Conservation (phyloP, 2,329 filamentous ascomycete genomes). For the Stemphylium lycopersici region DNA sequence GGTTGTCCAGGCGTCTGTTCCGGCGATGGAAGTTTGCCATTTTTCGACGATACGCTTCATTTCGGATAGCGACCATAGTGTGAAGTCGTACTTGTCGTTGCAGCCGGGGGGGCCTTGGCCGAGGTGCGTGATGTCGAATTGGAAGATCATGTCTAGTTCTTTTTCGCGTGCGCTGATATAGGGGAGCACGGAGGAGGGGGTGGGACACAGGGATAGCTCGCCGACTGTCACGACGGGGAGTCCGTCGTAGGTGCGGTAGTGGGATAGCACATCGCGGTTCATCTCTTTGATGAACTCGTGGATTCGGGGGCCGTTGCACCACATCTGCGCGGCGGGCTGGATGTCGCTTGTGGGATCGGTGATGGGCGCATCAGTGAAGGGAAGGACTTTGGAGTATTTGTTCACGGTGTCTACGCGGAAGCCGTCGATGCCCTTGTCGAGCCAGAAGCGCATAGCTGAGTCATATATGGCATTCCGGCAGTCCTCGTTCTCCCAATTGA, state of each 20-base stretch:
- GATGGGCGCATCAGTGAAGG: slow-evolving; percentile 52
- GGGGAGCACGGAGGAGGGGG: slow-evolving; percentile 51
- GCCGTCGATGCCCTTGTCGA: slow-evolving; percentile 54
- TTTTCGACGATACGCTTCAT: slow-evolving; percentile 50
- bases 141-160: slow-evolving; percentile 58
- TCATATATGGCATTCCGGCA: slow-evolving; percentile 55
- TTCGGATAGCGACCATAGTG: slow-evolving; percentile 1
- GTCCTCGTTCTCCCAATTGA: slow-evolving; percentile 56
- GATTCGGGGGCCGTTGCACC: slow-evolving; percentile 63
- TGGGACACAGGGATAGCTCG: slow-evolving; percentile 60
- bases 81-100: slow-evolving; percentile 39
- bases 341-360: slow-evolving; percentile 50
- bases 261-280: slow-evolving; percentile 58
- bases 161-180: slow-evolving; percentile 50
- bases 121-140: slow-evolving; percentile 52
- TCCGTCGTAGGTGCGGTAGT: slow-evolving; percentile 57
- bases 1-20: slow-evolving; percentile 60
- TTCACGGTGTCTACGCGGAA: slow-evolving; percentile 59
- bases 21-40: slow-evolving; percentile 58
- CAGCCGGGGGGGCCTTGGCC: slow-evolving; percentile 45
- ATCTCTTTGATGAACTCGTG: slow-evolving; percentile 64
- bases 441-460: slow-evolving; percentile 55
- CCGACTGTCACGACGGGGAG: slow-evolving; percentile 59
- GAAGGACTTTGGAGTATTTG: slow-evolving; percentile 54
- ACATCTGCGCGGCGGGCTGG: slow-evolving; percentile 58